phyloP scores from a whole-genome alignment of 2,329 filamentous ascomycete species.

The Aphanoascus verrucosus region DNA sequence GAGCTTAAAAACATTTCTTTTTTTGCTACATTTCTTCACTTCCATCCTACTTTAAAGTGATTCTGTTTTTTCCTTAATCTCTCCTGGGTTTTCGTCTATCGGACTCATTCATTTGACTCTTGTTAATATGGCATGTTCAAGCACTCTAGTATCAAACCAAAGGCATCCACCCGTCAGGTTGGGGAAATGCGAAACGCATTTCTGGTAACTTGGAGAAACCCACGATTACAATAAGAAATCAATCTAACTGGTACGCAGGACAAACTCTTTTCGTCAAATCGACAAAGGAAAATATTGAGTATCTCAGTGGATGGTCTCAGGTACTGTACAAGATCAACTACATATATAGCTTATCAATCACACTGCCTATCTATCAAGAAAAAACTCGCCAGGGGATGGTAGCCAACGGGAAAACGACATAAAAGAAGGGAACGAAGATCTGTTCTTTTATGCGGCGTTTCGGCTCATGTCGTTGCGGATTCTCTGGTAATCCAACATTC shows the following conservation, averaged over 20 bases:
- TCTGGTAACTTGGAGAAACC: no score
- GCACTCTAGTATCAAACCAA: no score
- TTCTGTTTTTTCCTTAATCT: no score
- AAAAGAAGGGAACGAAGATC: neutral
- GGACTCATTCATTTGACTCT: no score
- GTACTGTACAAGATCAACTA: slow-evolving; percentile 15
- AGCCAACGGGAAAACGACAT: neutral
- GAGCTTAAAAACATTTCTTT: no score
- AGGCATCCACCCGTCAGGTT: no score
- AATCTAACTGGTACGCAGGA: neutral
- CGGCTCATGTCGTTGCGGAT: slow-evolving; percentile 74
- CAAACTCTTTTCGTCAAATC: neutral
- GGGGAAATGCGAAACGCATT: no score
- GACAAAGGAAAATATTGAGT: slow-evolving; percentile 5
- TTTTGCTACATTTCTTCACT: no score
- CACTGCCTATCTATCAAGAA: slow-evolving; percentile 13
- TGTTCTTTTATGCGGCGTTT: slow-evolving; percentile 41
- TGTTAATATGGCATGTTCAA: no score
- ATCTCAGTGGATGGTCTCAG: slow-evolving; percentile 11
- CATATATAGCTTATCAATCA: slow-evolving; percentile 11
- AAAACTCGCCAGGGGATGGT: neutral
- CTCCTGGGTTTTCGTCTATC: no score
- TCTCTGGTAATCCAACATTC: slow-evolving; percentile 46
- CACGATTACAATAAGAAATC: no score
- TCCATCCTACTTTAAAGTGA: no score